Base-by-base conservation (phyloP, 805 yeast genomes). In the Wickerhamomyces subpelliculosus region DNA sequence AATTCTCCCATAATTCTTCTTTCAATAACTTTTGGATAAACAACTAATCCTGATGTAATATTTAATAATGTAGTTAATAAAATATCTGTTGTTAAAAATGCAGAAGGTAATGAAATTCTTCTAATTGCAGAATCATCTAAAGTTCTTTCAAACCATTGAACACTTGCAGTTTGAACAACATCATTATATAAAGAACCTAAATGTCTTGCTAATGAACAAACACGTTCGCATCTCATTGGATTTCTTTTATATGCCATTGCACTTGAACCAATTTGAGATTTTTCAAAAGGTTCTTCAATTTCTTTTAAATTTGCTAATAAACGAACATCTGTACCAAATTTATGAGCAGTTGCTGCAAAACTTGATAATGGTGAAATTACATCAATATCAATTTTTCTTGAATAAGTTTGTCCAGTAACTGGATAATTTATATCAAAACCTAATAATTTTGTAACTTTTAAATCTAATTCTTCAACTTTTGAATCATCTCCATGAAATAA, bases 161-260 rank as follows among this genome's bases (percentile, higher is more conserved):
- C 97, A 26, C 96, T 83, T 8, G 97, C 94, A 35, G 98, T 93
- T 67, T 87, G 93, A 52, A 90, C 84, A 38, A 96, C 94, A 64
- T 93, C 97, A 58, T 73, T 87, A 68, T 83, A 84, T 51, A 88
- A 70, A 14, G 95, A 83, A 47, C 96, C 95, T 65, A 93, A 65
- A 64, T 90, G 97, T 71, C 98, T 85, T 17, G 97, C 79, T 49
- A 93, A 75, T n/a, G 98, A 93, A 70, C 98, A 93, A 43, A 93
- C 97, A 65, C 98, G 80, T 72, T 93, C 98, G 60, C 90, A 83
- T 72, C 98, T 84, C 98, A 93, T 93, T 65, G 98, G 98, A 70
- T 93, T 93, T 70, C 98, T 83, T 78, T 93, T 93, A 73, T 93
- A 93, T 23, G 98, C 98, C 98, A 93, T 93, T 31, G 98, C 98